Conservation (phyloP, 1,284 basidiomycete species). For the Takashimella tepidaria region DNA sequence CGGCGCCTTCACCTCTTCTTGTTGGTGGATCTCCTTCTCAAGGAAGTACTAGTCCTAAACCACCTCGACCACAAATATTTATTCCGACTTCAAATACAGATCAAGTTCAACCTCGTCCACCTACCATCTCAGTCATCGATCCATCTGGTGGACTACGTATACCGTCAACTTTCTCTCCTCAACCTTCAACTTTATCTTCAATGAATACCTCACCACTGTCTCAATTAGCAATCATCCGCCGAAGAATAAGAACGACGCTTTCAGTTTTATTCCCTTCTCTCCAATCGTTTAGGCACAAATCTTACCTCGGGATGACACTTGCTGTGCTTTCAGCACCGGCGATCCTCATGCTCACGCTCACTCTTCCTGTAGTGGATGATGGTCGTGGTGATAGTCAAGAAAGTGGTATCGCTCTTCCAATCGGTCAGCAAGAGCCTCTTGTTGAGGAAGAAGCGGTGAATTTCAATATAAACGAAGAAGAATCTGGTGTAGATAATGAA, state of each 20-base stretch:
- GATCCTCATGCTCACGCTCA: conserved; percentile 77
- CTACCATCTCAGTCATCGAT: conserved; percentile 30
- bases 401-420: conserved; percentile 33
- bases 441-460: conserved; percentile 48
- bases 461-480: conserved; percentile 52
- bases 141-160: conserved; percentile 19
- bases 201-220: conserved; percentile 3
- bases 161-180: background rate
- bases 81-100: conserved; percentile 13
- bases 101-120: conserved; percentile 5
- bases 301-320: conserved; percentile 64
- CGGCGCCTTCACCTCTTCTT: conserved; percentile 11
- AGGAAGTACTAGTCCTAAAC: conserved; percentile 6
- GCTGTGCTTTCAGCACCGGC: conserved; percentile 80
- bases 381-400: conserved; percentile 32
- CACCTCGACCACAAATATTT: conserved; percentile 10
- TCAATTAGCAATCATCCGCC: conserved; percentile 9
- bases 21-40: background rate
- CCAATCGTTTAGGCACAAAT: conserved; percentile 67
- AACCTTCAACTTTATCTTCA: background rate
- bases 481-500: conserved; percentile 3
- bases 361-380: conserved; percentile 75
- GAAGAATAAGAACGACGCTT: conserved; percentile 16
- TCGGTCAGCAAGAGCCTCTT: conserved; percentile 30
- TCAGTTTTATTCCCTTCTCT: conserved; percentile 74